Base-by-base conservation (phyloP, 116 monocot species). In the Phalaenopsis hybrid region DNA sequence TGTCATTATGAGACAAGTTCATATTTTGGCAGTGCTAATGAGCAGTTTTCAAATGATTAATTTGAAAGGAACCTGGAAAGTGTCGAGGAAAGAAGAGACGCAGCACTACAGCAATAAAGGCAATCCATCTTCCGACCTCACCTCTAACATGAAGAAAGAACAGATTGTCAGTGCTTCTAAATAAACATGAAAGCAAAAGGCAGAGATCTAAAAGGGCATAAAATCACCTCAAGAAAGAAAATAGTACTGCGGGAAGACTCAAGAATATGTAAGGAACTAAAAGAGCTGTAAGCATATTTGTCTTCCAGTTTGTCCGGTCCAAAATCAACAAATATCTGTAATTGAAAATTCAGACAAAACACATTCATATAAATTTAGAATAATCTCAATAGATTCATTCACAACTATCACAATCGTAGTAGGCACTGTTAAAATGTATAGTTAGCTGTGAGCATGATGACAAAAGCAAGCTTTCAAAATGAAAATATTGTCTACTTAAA, bases 231-330 rank as follows among this genome's bases (percentile, higher is more conserved):
- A 90, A 50, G 1, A 90, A 25, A 57, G 57, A 78, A 73, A 90
- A 90, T 21, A 90, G 6, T 9, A 80, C 44, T 12, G 83, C 65
- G 10, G 90, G 90, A 44, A 90, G 84, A 25, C 84, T 84, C 34
- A 90, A 78, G 82, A 88, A 88, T 65, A 90, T 88, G 46, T 90
- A 90, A 28, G 28, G 28, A 28, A 28, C 28, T 28, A 28, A 28
- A 28, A 28, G 28, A 28, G 28, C 28, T 28, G 28, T 28, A 28
- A 28, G 28, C 28, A 28, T 28, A 28, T 28, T 28, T 28, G 28
- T 28, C 28, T 28, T 90, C 90, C 90, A 90, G 70, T 90, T 90
- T 82, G 90, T 90, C 17, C 88, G 88, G 74, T 90, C 90, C 77
- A 90, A 79, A 41, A 90, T 76, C 81, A 90, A 55, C 45, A 90